Evolutionary conservation across 305 asterid species (phyloP).

Genomic region (Stenogyne calaminthoides): DNA sequence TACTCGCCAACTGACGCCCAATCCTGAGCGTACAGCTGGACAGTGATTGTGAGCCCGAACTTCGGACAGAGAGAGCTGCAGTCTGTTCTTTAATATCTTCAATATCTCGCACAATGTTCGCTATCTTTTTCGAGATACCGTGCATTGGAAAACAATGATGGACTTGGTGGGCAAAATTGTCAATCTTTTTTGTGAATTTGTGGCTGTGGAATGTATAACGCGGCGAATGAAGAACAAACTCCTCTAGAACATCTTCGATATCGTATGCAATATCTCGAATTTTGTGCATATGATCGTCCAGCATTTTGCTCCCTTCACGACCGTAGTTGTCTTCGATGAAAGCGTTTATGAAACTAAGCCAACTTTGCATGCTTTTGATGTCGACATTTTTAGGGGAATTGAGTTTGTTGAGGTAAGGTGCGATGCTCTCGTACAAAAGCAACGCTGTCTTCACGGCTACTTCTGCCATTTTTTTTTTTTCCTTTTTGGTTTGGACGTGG

Average conservation of each 20-base stretch:
- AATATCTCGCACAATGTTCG: no score
- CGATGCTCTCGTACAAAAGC: background rate
- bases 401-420: background rate
- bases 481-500: background rate
- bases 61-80: no score
- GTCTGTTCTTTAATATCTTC: no score
- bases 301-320: background rate
- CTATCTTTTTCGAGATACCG: no score
- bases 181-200: conserved; percentile 4
- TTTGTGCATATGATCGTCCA: background rate
- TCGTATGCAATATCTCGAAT: conserved; percentile 29
- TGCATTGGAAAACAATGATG: conserved; percentile 22
- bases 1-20: no score
- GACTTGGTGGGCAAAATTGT: conserved; percentile 17
- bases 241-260: conserved; percentile 44
- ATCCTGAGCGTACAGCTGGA: no score
- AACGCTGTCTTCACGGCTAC: background rate
- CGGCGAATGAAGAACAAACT: conserved; percentile 30
- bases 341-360: background rate
- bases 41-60: no score
- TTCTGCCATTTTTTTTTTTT: background rate
- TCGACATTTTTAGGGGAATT: no score
- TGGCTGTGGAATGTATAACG: conserved; percentile 26
- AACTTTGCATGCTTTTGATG: background rate
- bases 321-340: conserved; percentile 27